Percentiles rank a stretch among this genome's conserved stretches.
Evolutionary conservation across 805 yeast genomes (phyloP).

Genomic region (Wickerhamomyces queroliae): DNA sequence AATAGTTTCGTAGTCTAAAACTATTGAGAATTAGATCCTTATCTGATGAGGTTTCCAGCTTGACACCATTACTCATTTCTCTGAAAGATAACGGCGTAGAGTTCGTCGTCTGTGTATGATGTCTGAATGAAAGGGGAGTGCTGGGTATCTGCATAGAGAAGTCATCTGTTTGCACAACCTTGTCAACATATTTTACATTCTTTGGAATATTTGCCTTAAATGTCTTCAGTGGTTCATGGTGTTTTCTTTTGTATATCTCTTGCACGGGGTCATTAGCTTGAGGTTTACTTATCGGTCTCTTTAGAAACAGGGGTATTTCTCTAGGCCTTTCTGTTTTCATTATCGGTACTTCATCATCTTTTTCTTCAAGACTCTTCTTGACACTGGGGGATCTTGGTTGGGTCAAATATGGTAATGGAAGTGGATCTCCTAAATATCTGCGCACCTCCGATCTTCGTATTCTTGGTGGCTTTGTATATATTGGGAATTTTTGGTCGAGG

Average conservation of each 20-base stretch:
- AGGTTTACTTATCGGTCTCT: too few species aligned
- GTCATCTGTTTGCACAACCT: background rate
- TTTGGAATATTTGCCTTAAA: background rate
- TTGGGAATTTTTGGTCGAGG: background rate
- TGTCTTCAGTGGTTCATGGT: background rate
- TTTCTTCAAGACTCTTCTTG: background rate
- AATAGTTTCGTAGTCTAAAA: background rate
- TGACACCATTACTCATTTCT: background rate
- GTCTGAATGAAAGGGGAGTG: background rate
- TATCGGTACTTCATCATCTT: background rate
- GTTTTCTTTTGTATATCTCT: background rate
- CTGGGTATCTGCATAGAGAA: background rate
- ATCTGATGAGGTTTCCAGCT: background rate
- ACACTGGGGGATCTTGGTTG: background rate
- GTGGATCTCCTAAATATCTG: slow-evolving; percentile 28
- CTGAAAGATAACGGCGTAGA: background rate
- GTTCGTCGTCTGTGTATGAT: background rate
- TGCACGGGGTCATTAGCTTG: too few species aligned
- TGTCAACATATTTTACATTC: background rate
- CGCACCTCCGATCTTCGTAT: slow-evolving; percentile 2
- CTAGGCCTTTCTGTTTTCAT: too few species aligned
- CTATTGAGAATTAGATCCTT: background rate
- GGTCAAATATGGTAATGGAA: slow-evolving; percentile 31
- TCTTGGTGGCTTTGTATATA: background rate
- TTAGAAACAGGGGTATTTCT: too few species aligned